A percentile compares a stretch with the other conserved stretches of the same genome.
Evolutionary conservation across 2,329 filamentous ascomycete genomes (phyloP).

Genomic region (Tolypocladium album): DNA sequence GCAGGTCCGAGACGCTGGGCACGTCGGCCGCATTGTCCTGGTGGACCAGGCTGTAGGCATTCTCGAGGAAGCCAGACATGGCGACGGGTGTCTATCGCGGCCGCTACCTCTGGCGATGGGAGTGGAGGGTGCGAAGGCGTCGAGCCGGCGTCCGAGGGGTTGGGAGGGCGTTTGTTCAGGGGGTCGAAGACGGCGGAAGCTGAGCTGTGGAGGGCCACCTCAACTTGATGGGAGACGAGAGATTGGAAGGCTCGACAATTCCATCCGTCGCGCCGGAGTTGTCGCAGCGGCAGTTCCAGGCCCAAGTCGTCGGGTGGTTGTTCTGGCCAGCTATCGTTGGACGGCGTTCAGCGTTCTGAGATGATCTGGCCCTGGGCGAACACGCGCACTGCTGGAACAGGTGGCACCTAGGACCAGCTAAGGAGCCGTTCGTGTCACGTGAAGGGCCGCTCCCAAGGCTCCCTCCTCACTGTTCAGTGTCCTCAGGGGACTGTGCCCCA

Average conservation of each 20-base stretch:
- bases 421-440: neutral
- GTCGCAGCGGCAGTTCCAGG: neutral
- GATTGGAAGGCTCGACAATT: conserved; percentile 1
- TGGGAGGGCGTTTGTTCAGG: neutral
- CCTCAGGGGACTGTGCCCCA: neutral
- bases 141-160: neutral
- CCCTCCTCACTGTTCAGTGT: neutral
- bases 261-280: conserved; percentile 7
- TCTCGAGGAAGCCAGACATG: conserved; percentile 93
- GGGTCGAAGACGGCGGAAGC: neutral
- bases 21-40: conserved; percentile 95
- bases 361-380: neutral
- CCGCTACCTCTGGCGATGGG: neutral
- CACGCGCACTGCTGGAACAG: neutral
- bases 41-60: conserved; percentile 92
- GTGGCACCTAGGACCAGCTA: conserved; percentile 1
- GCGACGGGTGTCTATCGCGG: conserved; percentile 27
- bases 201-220: conserved; percentile 10
- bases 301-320: neutral
- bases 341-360: neutral
- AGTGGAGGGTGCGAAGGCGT: neutral
- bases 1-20: conserved; percentile 81
- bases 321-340: neutral
- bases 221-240: conserved; percentile 8
- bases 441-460: too few species aligned